A percentile compares a stretch with the other conserved stretches of the same genome.
Evolutionary conservation across 257 asterid genomes (phyloP).

Genomic region (Rauvolfia tetraphylla): DNA sequence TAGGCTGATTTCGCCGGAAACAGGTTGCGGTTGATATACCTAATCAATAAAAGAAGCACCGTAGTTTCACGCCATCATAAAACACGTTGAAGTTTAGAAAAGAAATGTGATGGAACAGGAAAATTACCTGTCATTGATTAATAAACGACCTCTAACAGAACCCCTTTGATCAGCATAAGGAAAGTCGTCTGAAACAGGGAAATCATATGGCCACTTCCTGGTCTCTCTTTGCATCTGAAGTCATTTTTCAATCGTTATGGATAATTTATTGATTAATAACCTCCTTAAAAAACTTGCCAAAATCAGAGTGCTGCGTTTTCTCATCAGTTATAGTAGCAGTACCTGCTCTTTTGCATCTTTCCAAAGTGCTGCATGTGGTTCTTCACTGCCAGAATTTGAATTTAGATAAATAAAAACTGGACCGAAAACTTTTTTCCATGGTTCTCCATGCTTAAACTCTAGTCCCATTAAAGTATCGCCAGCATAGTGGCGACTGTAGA

Average conservation of each 20-base stretch:
- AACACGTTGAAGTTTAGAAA: background rate
- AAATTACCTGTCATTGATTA: conserved; percentile 46
- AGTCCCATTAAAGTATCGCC: conserved; percentile 52
- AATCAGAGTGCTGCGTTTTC: too few species aligned
- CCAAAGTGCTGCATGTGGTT: conserved; percentile 48
- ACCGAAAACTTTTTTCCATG: conserved; percentile 85
- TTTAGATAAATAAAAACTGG: conserved; percentile 72
- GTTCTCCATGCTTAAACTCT: conserved; percentile 49
- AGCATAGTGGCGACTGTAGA: conserved; percentile 61
- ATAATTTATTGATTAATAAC: background rate
- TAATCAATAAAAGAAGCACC: background rate
- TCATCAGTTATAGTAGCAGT: conserved; percentile 27
- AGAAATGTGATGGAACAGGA: background rate
- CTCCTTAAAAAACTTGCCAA: background rate
- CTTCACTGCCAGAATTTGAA: conserved; percentile 35
- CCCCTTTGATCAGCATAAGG: conserved; percentile 51
- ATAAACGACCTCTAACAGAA: conserved; percentile 50
- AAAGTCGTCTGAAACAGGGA: conserved; percentile 53
- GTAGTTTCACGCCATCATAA: background rate
- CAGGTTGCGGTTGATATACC: conserved; percentile 1
- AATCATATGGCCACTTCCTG: conserved; percentile 77
- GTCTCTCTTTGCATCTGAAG: conserved; percentile 39
- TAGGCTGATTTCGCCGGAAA: conserved; percentile 18
- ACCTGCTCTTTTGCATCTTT: conserved; percentile 78
- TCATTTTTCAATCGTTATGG: background rate